Percentiles rank a stretch among this genome's conserved stretches.
Evolutionary conservation across 768 basidiomycete genomes (phyloP).

Genomic region (Lactarius pseudohatsudake): DNA sequence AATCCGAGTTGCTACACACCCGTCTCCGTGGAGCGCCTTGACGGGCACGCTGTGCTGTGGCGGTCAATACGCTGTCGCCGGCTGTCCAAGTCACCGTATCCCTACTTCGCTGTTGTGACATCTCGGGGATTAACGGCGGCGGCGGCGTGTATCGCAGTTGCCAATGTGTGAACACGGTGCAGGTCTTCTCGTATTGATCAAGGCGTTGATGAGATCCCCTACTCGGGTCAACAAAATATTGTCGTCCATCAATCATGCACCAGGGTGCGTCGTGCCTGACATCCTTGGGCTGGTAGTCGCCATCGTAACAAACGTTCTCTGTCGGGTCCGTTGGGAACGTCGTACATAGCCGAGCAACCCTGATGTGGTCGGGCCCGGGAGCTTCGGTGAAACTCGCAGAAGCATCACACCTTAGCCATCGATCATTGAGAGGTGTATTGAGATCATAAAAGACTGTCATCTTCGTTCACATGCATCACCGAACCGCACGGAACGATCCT

Average conservation of each 20-base stretch:
- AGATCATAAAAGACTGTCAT: neutral
- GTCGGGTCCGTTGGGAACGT: neutral
- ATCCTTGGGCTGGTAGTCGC: neutral
- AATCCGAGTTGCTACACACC: neutral
- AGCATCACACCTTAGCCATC: no score
- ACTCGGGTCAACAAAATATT: neutral
- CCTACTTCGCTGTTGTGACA: neutral
- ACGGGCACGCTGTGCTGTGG: neutral
- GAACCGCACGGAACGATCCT: neutral
- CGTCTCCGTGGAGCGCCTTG: neutral
- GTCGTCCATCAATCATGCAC: neutral
- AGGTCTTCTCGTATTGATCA: neutral
- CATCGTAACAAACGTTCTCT: neutral
- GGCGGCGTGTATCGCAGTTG: neutral
- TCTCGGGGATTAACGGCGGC: neutral
- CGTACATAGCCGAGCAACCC: neutral
- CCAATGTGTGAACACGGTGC: neutral
- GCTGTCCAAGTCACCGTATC: neutral
- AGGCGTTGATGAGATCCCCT: neutral
- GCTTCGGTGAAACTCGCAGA: neutral
- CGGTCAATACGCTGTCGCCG: neutral
- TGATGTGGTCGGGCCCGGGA: neutral
- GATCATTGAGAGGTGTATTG: neutral
- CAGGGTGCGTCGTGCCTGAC: neutral
- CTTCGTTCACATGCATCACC: neutral